Evolutionary conservation across 1,139 yeast species (phyloP).

Genomic region (Protomyces inouyei): DNA sequence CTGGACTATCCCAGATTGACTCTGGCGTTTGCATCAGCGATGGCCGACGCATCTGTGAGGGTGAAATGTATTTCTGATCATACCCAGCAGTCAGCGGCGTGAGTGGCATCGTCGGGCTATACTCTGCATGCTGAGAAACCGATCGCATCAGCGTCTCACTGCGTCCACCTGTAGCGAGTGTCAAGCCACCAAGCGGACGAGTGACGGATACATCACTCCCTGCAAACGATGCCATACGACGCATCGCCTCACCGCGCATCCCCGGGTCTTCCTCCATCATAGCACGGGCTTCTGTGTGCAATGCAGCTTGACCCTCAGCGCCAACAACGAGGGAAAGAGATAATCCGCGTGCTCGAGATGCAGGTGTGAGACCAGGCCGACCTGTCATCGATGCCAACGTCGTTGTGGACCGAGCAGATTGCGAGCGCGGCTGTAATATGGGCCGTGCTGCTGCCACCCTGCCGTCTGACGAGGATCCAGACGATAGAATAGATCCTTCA

Average conservation of each 20-base stretch:
- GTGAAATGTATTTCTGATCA: constrained; percentile 3
- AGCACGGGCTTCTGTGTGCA: background rate
- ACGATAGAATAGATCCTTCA: background rate
- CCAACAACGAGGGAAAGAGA: constrained; percentile 15
- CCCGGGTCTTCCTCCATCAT: background rate
- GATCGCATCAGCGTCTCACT: constrained; percentile 8
- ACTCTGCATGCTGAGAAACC: constrained; percentile 17
- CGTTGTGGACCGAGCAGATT: background rate
- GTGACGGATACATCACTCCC: constrained; percentile 20
- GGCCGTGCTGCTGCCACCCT: background rate
- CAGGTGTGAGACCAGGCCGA: background rate
- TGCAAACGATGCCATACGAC: constrained; percentile 18
- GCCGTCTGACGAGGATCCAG: background rate
- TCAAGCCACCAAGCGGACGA: background rate
- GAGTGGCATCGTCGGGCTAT: constrained; percentile 8
- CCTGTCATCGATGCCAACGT: background rate
- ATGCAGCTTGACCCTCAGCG: constrained; percentile 14
- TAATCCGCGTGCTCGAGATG: background rate
- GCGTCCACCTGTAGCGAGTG: background rate
- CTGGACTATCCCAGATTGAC: constrained; percentile 6
- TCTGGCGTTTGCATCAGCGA: constrained; percentile 19
- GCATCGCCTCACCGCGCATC: constrained; percentile 5
- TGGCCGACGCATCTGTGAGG: background rate
- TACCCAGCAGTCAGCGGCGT: constrained; percentile 3
- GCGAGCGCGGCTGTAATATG: background rate